Base-by-base conservation (phyloP, 2,329 filamentous ascomycete species). In the Phialophora verrucosa region DNA sequence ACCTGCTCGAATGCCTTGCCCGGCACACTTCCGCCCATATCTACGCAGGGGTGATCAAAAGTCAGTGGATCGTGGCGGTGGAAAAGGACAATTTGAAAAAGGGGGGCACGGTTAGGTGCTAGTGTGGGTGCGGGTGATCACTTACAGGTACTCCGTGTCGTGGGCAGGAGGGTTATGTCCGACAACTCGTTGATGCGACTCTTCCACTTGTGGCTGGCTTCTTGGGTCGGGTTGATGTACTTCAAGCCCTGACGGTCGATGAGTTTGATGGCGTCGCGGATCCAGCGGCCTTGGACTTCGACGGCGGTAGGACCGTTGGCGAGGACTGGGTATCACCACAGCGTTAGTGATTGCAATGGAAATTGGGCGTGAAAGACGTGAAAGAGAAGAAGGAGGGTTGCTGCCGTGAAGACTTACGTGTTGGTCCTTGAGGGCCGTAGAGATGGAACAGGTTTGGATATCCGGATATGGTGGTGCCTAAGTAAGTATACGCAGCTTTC, bases 271-370 rank as follows among this genome's bases (percentile, higher is more conserved):
- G 75, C 74, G 55, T 84, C 81, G 17, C 79, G 77, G 63, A 73
- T 73, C 85, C 85, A 88, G 0, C 83, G 77, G 2, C 84, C 86
- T 71, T 89, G 87, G 0, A 85, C 71, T 69, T 87, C 84, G 17
- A 84, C 81, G 1, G 77, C 80, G 0, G 83, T 81, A 0, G 87
- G 87, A 0, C 85, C 86, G 69, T 88, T 89, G 75, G 79, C 75
- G 8, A 88, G 77, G 0, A 85, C 53, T 55, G 29, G 29, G 29
- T 2, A 5, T n/a, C 14, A 20, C 14, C 2, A 5, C 3, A 10
- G 49, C 27, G 49, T 51, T 27, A 51, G 49, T 23, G 10, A 55
- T 20, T 17, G 14, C 25, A 31, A 32, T 5, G 25, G 14, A 32
- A 31, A 14, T n/a, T 6, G 27, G 11, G 29, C 12, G 29, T 7